phyloP scores from a whole-genome alignment of 2,329 filamentous ascomycete genomes.

The Fusarium burgessii region DNA sequence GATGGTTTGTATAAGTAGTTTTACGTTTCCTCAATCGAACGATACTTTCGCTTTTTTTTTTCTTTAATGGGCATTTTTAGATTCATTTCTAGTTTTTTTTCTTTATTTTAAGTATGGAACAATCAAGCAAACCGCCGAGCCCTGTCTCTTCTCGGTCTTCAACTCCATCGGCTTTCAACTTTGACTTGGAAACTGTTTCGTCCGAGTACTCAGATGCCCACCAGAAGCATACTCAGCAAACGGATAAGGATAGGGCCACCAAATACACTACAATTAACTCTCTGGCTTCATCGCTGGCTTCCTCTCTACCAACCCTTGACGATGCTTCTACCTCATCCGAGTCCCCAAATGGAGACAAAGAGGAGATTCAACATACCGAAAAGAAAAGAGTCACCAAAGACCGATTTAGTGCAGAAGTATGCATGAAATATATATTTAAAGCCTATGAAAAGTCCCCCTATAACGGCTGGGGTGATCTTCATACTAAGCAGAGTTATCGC shows the following conservation, averaged over 20 bases:
- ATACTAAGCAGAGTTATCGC: conserved; percentile 4
- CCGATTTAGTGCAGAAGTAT: neutral
- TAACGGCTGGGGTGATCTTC: neutral
- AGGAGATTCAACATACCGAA: neutral
- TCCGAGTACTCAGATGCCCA: neutral
- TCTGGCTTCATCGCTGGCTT: neutral
- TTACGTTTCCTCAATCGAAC: no score
- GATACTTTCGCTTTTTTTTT: neutral
- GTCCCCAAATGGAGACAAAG: neutral
- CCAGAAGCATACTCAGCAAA: neutral
- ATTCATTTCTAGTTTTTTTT: neutral
- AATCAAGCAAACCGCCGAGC: neutral
- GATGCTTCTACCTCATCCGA: neutral
- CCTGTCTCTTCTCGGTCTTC: neutral
- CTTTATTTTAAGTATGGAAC: conserved; percentile 3
- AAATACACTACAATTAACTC: neutral
- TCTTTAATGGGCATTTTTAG: neutral
- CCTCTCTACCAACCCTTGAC: no score
- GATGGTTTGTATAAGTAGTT: neutral
- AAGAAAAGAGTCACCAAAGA: neutral
- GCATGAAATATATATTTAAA: neutral
- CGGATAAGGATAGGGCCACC: neutral
- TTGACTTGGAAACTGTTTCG: neutral
- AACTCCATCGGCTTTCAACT: neutral
- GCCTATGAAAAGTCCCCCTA: neutral